These are phyloP conservation scores for Penicillium manginii DNA, from an alignment of 495 filamentous ascomycete species.

Conservation along the genomic window DNA sequence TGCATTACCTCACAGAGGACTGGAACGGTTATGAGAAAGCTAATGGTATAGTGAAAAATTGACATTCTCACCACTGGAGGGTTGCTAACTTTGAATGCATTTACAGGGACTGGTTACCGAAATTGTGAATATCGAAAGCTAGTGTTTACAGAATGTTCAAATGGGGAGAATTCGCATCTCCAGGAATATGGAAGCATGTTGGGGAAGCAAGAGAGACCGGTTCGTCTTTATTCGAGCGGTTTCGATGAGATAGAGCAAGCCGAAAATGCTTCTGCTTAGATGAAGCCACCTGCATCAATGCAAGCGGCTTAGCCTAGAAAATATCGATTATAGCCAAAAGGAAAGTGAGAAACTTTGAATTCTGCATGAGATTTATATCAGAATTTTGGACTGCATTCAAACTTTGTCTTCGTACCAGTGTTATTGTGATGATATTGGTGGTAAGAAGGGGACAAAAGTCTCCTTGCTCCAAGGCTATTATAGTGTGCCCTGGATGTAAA, in stretches of 20 bases:
- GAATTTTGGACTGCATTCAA: too few species aligned
- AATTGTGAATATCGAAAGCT: constrained; percentile 28
- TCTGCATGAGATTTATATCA: too few species aligned
- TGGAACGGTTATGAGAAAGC: constrained; percentile 24
- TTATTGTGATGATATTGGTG: too few species aligned
- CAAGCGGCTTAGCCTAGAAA: too few species aligned
- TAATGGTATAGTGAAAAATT: constrained; percentile 14
- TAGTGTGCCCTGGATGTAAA: too few species aligned
- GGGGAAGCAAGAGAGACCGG: constrained; percentile 10
- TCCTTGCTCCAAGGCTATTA: too few species aligned
- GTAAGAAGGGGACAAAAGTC: too few species aligned
- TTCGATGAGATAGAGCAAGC: constrained; percentile 17
- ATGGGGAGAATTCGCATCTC: constrained; percentile 16
- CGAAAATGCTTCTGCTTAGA: not conserved
- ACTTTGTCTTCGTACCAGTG: too few species aligned
- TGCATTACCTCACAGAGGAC: constrained; percentile 30
- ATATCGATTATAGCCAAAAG: too few species aligned
- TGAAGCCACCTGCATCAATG: too few species aligned
- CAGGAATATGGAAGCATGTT: constrained; percentile 13
- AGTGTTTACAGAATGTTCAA: constrained; percentile 22
- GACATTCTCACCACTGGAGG: not conserved
- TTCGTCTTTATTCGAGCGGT: constrained; percentile 18
- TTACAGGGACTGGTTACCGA: constrained; percentile 20
- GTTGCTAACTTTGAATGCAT: not conserved
- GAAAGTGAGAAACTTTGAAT: too few species aligned